phyloP scores from a whole-genome alignment of 2,329 filamentous ascomycete species.

The Chaetomium olivaceum region DNA sequence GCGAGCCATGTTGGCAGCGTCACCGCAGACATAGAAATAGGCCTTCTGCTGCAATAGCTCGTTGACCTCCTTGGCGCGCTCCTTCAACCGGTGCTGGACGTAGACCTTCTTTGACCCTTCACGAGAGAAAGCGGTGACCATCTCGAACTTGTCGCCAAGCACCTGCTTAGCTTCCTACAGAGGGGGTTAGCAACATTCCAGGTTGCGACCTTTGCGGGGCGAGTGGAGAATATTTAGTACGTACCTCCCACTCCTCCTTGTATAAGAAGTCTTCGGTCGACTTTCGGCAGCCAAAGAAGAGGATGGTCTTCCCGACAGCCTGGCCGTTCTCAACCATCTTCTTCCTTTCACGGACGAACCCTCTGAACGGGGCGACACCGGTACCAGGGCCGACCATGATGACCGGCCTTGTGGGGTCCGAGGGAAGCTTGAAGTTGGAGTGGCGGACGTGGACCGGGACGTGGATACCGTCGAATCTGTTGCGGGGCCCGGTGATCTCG shows the following conservation, averaged over 20 bases:
- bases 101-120: constrained; percentile 88
- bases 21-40: constrained; percentile 97
- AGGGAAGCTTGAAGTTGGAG: constrained; percentile 98
- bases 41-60: constrained; percentile 82
- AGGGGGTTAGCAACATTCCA: constrained; percentile 19
- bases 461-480: constrained; percentile 95
- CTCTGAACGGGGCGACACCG: constrained; percentile 94
- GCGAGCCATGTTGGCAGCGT: constrained; percentile 94
- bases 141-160: constrained; percentile 84
- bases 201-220: not conserved
- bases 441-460: constrained; percentile 94
- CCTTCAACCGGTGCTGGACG: constrained; percentile 88
- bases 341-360: constrained; percentile 90
- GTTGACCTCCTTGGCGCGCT: constrained; percentile 81
- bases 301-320: constrained; percentile 79
- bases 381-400: constrained; percentile 97
- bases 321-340: constrained; percentile 78
- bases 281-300: constrained; percentile 96
- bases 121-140: constrained; percentile 94
- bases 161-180: constrained; percentile 75
- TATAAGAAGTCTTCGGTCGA: constrained; percentile 90
- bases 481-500: constrained; percentile 82
- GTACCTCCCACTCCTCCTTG: constrained; percentile 85
- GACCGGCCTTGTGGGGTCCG: constrained; percentile 87
- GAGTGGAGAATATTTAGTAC: constrained; percentile 38